A percentile compares a stretch with the other conserved stretches of the same genome.
Evolutionary conservation across 331 rosid genomes (phyloP).

Genomic region (Malus hybrid): DNA sequence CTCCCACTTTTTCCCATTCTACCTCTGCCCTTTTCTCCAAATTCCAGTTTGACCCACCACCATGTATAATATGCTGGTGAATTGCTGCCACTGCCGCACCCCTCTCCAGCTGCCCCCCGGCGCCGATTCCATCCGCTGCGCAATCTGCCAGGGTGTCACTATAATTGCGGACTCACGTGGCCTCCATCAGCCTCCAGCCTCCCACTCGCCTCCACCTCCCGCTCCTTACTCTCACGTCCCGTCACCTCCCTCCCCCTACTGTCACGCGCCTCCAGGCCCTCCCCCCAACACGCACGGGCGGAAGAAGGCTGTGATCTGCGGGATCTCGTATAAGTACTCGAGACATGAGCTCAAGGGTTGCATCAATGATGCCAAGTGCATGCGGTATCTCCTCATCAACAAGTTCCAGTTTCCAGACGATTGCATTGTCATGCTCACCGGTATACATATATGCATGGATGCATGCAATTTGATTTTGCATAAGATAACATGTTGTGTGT

Average conservation of each 20-base stretch:
- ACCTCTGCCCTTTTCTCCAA: background rate
- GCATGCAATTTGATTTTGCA: background rate
- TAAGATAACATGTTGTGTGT: background rate
- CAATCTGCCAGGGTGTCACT: constrained; percentile 70
- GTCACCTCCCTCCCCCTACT: constrained; percentile 40
- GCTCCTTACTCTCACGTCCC: constrained; percentile 1
- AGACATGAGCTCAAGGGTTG: constrained; percentile 92
- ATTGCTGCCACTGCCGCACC: constrained; percentile 73
- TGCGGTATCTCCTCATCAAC: constrained; percentile 69
- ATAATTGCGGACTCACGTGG: constrained; percentile 60
- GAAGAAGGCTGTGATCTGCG: constrained; percentile 86
- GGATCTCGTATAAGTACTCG: constrained; percentile 72
- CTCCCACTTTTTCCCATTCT: background rate
- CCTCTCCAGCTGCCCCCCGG: constrained; percentile 79
- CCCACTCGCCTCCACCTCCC: constrained; percentile 26
- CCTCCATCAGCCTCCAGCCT: constrained; percentile 17
- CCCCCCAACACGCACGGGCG: constrained; percentile 65
- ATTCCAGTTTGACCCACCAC: constrained; percentile 9
- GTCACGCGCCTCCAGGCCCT: constrained; percentile 60
- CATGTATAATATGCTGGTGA: constrained; percentile 54
- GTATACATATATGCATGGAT: constrained; percentile 16
- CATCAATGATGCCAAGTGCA: constrained; percentile 90
- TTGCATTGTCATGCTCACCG: constrained; percentile 91
- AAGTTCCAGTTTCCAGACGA: constrained; percentile 70
- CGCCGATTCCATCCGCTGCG: constrained; percentile 76